phyloP scores from a whole-genome alignment of 768 basidiomycete genomes.

The Sistotremastrum niveocremeum region DNA sequence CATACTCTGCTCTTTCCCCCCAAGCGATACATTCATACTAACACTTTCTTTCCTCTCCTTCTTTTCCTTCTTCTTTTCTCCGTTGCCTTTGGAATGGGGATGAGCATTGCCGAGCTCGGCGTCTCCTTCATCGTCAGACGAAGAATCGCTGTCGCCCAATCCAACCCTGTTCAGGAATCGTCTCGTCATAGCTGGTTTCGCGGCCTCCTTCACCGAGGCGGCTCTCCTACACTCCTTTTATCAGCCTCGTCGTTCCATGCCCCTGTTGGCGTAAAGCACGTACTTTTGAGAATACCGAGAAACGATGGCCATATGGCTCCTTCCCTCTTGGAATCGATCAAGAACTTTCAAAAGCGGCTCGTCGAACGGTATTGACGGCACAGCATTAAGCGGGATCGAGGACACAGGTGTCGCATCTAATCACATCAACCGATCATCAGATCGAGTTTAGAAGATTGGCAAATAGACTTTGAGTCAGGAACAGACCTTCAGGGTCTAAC shows the following conservation, averaged over 20 bases:
- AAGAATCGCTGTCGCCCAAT: slow-evolving; percentile 34
- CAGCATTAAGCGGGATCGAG: slow-evolving; percentile 74
- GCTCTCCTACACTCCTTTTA: slow-evolving; percentile 12
- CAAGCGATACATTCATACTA: slow-evolving; percentile 20
- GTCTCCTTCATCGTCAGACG: slow-evolving; percentile 15
- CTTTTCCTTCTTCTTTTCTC: background rate
- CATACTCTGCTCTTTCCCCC: slow-evolving; percentile 65
- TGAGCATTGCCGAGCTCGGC: slow-evolving; percentile 16
- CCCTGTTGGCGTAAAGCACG: slow-evolving; percentile 11
- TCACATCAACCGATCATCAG: background rate
- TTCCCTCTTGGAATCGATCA: slow-evolving; percentile 81
- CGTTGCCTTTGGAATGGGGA: no score
- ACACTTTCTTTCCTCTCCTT: slow-evolving; percentile 13
- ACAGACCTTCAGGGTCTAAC: slow-evolving; percentile 66
- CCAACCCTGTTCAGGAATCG: slow-evolving; percentile 64
- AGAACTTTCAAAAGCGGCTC: slow-evolving; percentile 75
- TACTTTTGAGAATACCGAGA: slow-evolving; percentile 55
- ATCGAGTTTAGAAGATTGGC: background rate
- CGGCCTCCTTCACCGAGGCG: slow-evolving; percentile 54
- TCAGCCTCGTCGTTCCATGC: slow-evolving; percentile 37
- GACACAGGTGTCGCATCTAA: slow-evolving; percentile 72
- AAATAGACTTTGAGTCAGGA: background rate
- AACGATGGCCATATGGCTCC: slow-evolving; percentile 87
- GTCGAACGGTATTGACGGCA: slow-evolving; percentile 76
- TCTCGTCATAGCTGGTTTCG: slow-evolving; percentile 68